Percentiles rank a stretch among this genome's conserved stretches.
phyloP scores from a whole-genome alignment of 768 basidiomycete species.

The Phylloporus arenicola region DNA sequence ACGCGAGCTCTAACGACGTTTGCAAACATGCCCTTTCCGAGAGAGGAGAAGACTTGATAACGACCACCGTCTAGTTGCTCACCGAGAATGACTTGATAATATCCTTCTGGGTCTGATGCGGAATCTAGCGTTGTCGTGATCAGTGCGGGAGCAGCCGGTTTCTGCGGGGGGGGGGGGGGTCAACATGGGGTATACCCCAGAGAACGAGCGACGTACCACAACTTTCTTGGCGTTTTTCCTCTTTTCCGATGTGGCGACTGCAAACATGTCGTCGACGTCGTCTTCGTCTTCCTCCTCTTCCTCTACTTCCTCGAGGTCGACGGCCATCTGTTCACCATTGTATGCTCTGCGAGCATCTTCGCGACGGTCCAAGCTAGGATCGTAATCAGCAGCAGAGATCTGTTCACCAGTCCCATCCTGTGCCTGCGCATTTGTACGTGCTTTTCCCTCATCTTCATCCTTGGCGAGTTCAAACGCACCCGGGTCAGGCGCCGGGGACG shows the following conservation, averaged over 20 bases:
- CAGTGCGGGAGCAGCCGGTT: constrained; percentile 52
- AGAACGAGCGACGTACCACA: constrained; percentile 34
- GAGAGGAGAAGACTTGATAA: constrained; percentile 89
- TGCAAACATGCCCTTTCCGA: constrained; percentile 99
- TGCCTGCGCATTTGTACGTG: constrained; percentile 40
- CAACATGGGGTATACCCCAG: not conserved
- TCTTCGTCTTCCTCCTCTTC: constrained; percentile 64
- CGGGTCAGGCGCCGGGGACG: constrained; percentile 55
- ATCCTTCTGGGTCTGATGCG: constrained; percentile 91
- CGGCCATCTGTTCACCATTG: constrained; percentile 32
- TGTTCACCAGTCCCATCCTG: constrained; percentile 55
- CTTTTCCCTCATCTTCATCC: constrained; percentile 47
- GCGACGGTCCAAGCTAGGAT: constrained; percentile 74
- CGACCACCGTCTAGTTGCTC: constrained; percentile 89
- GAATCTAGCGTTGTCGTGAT: constrained; percentile 80
- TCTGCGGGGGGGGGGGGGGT: constrained; percentile 28
- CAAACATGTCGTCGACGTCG: constrained; percentile 95
- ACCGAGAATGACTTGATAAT: constrained; percentile 90
- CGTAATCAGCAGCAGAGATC: constrained; percentile 90
- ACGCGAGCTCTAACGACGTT: constrained; percentile 90
- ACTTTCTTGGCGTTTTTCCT: constrained; percentile 57
- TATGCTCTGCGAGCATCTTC: constrained; percentile 74
- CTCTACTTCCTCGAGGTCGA: constrained; percentile 46
- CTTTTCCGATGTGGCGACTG: constrained; percentile 45
- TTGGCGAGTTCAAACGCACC: constrained; percentile 66